Percentiles rank a stretch among this genome's conserved stretches.
Evolutionary conservation across 1,284 basidiomycete species (phyloP).

Genomic region (Phaffia rhodozyma): DNA sequence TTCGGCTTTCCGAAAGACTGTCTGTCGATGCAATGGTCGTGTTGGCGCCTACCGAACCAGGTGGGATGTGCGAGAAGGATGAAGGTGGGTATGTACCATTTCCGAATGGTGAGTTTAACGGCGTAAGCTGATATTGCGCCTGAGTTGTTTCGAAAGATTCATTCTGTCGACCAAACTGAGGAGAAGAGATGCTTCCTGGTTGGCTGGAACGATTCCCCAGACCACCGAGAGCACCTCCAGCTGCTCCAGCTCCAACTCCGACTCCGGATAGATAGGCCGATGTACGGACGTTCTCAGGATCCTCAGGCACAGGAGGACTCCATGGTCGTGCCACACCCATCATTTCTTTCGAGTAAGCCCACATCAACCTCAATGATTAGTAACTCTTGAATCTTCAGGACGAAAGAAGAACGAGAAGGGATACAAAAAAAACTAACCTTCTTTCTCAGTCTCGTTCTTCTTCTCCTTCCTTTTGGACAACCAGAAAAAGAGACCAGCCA

Average conservation of each 20-base stretch:
- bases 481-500: conserved; percentile 10
- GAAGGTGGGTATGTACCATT: not conserved
- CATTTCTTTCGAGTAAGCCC: conserved; percentile 1
- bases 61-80: conserved; percentile 9
- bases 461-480: conserved; percentile 4
- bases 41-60: not conserved
- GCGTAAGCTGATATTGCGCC: not conserved
- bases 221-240: too few species aligned
- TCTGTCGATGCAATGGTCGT: not conserved
- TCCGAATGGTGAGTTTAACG: not conserved
- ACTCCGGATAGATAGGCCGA: too few species aligned
- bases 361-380: not conserved
- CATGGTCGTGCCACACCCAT: conserved; percentile 13
- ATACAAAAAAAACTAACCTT: not conserved
- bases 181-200: not conserved
- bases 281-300: conserved; percentile 2
- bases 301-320: conserved; percentile 13
- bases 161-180: not conserved
- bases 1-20: not conserved
- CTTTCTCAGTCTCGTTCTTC: not conserved
- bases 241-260: too few species aligned
- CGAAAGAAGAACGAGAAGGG: not conserved
- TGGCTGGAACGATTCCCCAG: not conserved
- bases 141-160: not conserved
- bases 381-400: not conserved